Evolutionary conservation across 495 filamentous ascomycete species (phyloP).

Genomic region (Talaromyces thailandensis): DNA sequence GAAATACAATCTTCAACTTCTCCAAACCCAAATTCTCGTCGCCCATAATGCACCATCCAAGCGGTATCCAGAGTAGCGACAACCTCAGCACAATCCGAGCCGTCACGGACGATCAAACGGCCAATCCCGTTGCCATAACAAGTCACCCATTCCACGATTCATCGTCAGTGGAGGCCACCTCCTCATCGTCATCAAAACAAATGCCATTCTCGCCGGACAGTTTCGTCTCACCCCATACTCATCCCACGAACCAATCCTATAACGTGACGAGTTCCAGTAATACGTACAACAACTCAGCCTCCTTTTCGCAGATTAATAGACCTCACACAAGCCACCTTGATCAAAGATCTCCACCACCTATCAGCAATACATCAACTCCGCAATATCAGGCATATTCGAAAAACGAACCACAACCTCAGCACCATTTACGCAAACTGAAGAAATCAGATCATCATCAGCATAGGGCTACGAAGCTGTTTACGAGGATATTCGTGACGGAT

Average conservation of each 20-base stretch:
- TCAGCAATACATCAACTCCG: not conserved
- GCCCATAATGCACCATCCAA: not conserved
- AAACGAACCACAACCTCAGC: not conserved
- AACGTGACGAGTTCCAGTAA: not conserved
- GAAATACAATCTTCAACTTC: not conserved
- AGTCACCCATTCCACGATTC: not conserved
- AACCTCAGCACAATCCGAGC: not conserved
- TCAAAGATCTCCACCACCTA: not conserved
- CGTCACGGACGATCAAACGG: not conserved
- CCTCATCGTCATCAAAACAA: not conserved
- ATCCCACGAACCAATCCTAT: not conserved
- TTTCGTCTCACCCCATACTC: not conserved
- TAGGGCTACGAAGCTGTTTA: not conserved
- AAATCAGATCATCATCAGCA: not conserved
- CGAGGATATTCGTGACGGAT: not conserved
- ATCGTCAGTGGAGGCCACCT: not conserved
- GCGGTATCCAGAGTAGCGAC: not conserved
- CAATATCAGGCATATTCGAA: not conserved
- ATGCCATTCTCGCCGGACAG: slow-evolving; percentile 1
- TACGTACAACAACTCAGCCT: not conserved
- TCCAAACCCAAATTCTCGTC: not conserved
- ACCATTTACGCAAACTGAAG: not conserved
- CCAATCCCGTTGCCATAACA: not conserved
- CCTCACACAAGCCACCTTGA: not conserved
- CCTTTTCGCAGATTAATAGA: not conserved